Base-by-base conservation (phyloP, 331 rosid genomes). In the Cydonia oblonga region DNA sequence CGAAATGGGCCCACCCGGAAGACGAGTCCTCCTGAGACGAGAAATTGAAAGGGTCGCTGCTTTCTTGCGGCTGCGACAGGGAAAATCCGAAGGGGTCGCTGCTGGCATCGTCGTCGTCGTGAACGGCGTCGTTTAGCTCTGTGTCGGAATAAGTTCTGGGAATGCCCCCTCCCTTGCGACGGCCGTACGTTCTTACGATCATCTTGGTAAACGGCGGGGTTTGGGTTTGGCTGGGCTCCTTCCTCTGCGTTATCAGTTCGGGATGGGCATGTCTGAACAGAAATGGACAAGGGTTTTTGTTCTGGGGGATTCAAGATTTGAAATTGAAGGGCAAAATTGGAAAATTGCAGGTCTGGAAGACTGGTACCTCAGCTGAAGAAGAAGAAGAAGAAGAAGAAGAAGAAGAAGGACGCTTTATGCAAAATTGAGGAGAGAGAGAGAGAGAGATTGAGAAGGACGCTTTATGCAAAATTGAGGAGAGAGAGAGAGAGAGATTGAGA, bases 11-110 rank as follows among this genome's bases (percentile, higher is more conserved):
- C 92, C 90, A 90, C 52, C 76, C 87, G 53, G 93, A 84, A 26
- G 93, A 2, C 54, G 54, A 79, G 1, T 92, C 83, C 24, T 87
- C 98, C 60, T 92, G 96, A 4, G 96, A 87, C 32, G 98, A 90
- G 74, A 85, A 90, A 24, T 89, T 90, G 66, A 85, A 58, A 64
- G 54, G 54, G 54, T 49, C 54, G 76, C 81, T 52, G 53, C 78
- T n/a, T n/a, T 74, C 78, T 35, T 65, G 71, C 14, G 78, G 40
- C n/a, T 74, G 78, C 10, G 78, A 52, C 14, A 65, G 10, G 19
- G 77, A 64, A 46, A 51, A 25, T 65, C 56, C 8, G 14, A 57
- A 60, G 3, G 74, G 63, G 22, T 76, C 69, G 66, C 2, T 3
- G 56, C 25, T 3, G 29, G 2, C 18, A 52, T 54, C 32, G 35